Percentiles rank a stretch among this genome's conserved stretches.
phyloP scores from a whole-genome alignment of 2,329 filamentous ascomycete species.

The Gnomoniopsis sp. region DNA sequence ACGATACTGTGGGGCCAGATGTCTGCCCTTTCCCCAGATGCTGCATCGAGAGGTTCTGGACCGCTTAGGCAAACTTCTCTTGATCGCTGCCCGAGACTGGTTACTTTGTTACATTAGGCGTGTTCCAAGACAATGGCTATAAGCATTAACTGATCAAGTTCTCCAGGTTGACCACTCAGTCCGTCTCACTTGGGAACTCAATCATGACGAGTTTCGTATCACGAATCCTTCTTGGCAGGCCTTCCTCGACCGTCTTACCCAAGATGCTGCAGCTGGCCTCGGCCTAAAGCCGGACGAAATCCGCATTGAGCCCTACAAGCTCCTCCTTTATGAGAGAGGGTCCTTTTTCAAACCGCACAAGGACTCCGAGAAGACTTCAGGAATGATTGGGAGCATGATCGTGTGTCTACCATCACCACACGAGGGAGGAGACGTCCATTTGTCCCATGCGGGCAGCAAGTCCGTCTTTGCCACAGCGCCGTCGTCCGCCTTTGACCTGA shows the following conservation, averaged over 20 bases:
- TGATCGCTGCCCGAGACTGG: too few relatives aligned
- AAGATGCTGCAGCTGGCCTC: constrained; percentile 27
- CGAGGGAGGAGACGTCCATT: constrained; percentile 37
- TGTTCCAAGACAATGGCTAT: too few relatives aligned
- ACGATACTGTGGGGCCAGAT: constrained; percentile 33
- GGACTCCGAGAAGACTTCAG: constrained; percentile 40
- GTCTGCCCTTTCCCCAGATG: constrained; percentile 36
- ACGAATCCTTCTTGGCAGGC: neutral
- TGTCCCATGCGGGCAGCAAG: constrained; percentile 20
- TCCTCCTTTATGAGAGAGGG: constrained; percentile 43
- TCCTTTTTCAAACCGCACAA: constrained; percentile 43
- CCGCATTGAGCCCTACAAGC: constrained; percentile 35
- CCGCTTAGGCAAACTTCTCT: too few relatives aligned
- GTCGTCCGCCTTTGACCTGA: constrained; percentile 27
- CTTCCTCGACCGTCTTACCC: constrained; percentile 22
- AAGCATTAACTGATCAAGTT: constrained; percentile 25
- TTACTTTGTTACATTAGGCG: too few relatives aligned
- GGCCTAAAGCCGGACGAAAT: constrained; percentile 20
- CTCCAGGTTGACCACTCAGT: neutral
- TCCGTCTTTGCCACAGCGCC: constrained; percentile 28
- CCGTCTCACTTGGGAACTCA: neutral
- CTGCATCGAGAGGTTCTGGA: too few relatives aligned
- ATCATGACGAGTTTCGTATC: neutral
- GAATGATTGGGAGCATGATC: constrained; percentile 45
- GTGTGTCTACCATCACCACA: constrained; percentile 43